A percentile compares a stretch with the other conserved stretches of the same genome.
These are phyloP conservation scores for Xylariaceae sp. DNA, from an alignment of 2,329 filamentous ascomycete genomes.

Conservation along the genomic window DNA sequence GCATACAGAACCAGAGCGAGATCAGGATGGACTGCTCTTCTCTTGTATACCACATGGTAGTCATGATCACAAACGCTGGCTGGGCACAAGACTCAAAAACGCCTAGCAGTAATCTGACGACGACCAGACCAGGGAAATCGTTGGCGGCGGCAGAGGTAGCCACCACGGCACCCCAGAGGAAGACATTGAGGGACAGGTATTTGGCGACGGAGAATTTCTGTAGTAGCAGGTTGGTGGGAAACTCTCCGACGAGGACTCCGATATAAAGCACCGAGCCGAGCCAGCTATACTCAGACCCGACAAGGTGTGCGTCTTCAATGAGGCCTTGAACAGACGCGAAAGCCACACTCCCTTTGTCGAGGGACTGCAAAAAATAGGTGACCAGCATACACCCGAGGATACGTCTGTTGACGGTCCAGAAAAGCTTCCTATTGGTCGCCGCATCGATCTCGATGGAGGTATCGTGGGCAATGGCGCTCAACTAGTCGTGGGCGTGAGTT, in stretches of 20 bases:
- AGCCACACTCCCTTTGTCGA: slow-evolving; percentile 31
- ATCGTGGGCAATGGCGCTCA: too few species aligned
- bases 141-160: slow-evolving; percentile 33
- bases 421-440: slow-evolving; percentile 47
- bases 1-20: slow-evolving; percentile 34
- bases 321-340: slow-evolving; percentile 30
- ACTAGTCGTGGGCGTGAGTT: too few species aligned
- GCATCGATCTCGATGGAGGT: slow-evolving; percentile 51
- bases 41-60: slow-evolving; percentile 39
- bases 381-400: slow-evolving; percentile 50
- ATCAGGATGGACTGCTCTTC: slow-evolving; percentile 36
- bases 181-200: slow-evolving; percentile 37
- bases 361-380: slow-evolving; percentile 45
- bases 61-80: slow-evolving; percentile 45
- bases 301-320: slow-evolving; percentile 29
- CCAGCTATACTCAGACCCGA: slow-evolving; percentile 37
- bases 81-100: slow-evolving; percentile 45
- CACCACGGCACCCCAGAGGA: slow-evolving; percentile 42
- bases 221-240: too few species aligned
- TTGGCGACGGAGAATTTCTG: slow-evolving; percentile 40
- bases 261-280: slow-evolving; percentile 41
- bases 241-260: slow-evolving; percentile 41
- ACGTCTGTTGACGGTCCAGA: slow-evolving; percentile 50
- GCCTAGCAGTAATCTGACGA: slow-evolving; percentile 40
- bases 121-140: slow-evolving; percentile 36